Base-by-base conservation (phyloP, 2,329 filamentous ascomycete genomes). In the Botrytis fragariae region DNA sequence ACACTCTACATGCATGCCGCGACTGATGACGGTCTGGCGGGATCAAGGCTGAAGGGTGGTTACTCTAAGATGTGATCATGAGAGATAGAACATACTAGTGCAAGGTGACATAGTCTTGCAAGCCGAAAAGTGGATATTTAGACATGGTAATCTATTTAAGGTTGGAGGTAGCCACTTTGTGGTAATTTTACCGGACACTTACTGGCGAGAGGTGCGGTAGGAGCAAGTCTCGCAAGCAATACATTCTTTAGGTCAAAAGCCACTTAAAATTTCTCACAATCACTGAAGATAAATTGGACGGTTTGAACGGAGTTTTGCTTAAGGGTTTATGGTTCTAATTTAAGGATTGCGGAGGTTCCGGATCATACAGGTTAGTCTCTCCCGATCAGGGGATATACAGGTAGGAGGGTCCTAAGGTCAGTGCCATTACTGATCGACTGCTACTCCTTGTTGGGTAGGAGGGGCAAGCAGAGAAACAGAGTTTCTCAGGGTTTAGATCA, bases 81-180 rank as follows among this genome's bases (percentile, higher is more conserved):
- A 57, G 25, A 54, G 5, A 54, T 37, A n/a, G 25, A 42, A 68
- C 18, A 39, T 39, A 29, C 57, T 60, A 35, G 42, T 45, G 62
- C 42, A 39, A 12, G 39, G 35, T 39, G 35, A 51, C 45, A 68
- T 63, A 68, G 32, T 25, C 18, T 57, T 37, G 35, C 25, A 42
- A 57, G 64, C 48, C 45, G 48, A 68, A 57, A 51, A 68, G 64
- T 68, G 64, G 64, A n/a, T 68, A 39, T 14, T 20, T 32, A 22
- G 64, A 9, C 45, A 39, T 48, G 22, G 45, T 12, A 68, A 68
- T 57, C 25, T 68, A 68, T 54, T 57, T 68, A 57, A 57, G 35
- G 64, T 68, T 68, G 64, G 48, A 29, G 48, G 35, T 18, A 68
- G n/a, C 51, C 35, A 57, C 35, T 37, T 29, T 54, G 35, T 68